Evolutionary conservation across 805 yeast species (phyloP).

Genomic region (Tetrapisispora arboricola): DNA sequence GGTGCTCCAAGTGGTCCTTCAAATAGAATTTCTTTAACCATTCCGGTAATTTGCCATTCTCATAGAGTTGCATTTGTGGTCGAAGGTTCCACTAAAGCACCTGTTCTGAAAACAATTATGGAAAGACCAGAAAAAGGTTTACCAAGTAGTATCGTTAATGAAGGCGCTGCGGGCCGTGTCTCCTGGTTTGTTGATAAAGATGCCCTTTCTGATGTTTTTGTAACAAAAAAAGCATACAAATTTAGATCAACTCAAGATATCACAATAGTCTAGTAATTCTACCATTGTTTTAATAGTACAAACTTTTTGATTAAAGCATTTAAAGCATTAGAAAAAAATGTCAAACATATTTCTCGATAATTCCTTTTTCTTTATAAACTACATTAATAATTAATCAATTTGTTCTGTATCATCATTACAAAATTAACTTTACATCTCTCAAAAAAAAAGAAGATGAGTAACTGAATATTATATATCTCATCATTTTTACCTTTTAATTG

Average conservation of each 20-base stretch:
- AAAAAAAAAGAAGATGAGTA: too few species aligned
- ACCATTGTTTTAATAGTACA: too few species aligned
- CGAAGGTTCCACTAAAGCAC: slow-evolving; percentile 93
- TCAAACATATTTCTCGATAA: background rate
- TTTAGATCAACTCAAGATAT: slow-evolving; percentile 8
- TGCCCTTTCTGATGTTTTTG: slow-evolving; percentile 69
- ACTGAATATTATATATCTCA: too few species aligned
- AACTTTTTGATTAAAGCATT: background rate
- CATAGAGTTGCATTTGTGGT: slow-evolving; percentile 90
- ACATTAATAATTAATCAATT: background rate
- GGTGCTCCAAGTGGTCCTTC: slow-evolving; percentile 86
- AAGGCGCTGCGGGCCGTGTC: slow-evolving; percentile 92
- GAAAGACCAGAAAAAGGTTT: slow-evolving; percentile 95
- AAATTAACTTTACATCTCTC: too few species aligned
- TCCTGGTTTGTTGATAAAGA: slow-evolving; percentile 96
- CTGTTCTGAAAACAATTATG: slow-evolving; percentile 81
- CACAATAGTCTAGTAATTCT: slow-evolving; percentile 1
- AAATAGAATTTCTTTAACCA: slow-evolving; percentile 77
- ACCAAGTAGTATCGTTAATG: slow-evolving; percentile 89
- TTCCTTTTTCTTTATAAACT: background rate
- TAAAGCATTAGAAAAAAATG: background rate
- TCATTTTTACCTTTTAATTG: too few species aligned
- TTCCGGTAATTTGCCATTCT: slow-evolving; percentile 92
- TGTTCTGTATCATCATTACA: background rate
- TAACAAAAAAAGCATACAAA: slow-evolving; percentile 26